Evolutionary conservation across 2,329 filamentous ascomycete species (phyloP).

Genomic region (Xylaria sp.): DNA sequence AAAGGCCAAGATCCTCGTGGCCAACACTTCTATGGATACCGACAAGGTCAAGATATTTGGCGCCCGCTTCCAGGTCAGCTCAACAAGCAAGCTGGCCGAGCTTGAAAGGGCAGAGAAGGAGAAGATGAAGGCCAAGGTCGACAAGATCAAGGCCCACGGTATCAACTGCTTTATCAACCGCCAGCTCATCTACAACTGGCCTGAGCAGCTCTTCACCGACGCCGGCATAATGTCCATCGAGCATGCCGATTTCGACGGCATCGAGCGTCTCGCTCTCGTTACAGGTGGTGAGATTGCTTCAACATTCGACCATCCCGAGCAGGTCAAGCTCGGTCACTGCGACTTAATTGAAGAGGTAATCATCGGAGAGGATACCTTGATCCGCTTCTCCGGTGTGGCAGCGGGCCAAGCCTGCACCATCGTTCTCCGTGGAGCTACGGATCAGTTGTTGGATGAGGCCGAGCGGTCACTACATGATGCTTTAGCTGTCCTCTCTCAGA

Average conservation of each 20-base stretch:
- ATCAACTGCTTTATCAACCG: conserved; percentile 99
- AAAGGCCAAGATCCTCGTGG: conserved; percentile 96
- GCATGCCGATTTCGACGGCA: conserved; percentile 97
- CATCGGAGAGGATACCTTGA: conserved; percentile 94
- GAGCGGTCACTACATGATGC: conserved; percentile 96
- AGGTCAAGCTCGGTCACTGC: conserved; percentile 92
- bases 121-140: conserved; percentile 99
- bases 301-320: conserved; percentile 96
- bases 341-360: conserved; percentile 97
- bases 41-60: conserved; percentile 99
- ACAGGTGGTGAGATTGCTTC: conserved; percentile 96
- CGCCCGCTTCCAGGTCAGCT: conserved; percentile 91
- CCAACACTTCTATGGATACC: conserved; percentile 98
- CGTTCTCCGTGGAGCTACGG: conserved; percentile 90
- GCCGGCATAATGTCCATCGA: conserved; percentile 98
- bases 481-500: conserved; percentile 92
- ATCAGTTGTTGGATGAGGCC: conserved; percentile 93
- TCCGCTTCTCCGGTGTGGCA: conserved; percentile 94
- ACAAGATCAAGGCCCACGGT: conserved; percentile 96
- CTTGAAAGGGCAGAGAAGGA: conserved; percentile 96
- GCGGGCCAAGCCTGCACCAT: conserved; percentile 94
- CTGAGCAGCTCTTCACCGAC: conserved; percentile 96
- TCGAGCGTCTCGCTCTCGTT: conserved; percentile 88
- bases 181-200: conserved; percentile 99
- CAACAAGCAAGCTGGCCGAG: conserved; percentile 95